These are phyloP conservation scores for Chlamydomonas sp. DNA, from an alignment of 139 green algal genomes.

Conservation along the genomic window DNA sequence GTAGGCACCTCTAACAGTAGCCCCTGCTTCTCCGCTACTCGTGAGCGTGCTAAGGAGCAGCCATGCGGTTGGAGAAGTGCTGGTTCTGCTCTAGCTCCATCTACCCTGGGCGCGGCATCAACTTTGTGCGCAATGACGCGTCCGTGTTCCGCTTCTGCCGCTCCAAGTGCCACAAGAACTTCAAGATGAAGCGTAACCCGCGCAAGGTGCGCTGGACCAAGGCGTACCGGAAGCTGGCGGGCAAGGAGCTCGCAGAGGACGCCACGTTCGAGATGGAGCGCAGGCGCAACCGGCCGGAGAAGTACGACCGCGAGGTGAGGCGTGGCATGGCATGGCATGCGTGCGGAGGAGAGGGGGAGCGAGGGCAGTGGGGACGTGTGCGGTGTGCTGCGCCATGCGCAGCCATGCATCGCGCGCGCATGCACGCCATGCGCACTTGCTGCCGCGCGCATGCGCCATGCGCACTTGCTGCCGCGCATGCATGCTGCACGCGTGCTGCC, in stretches of 20 bases:
- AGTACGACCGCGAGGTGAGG: constrained; percentile 86
- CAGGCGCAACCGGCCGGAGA: constrained; percentile 84
- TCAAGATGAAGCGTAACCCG: constrained; percentile 99
- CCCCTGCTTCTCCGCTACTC: too few relatives aligned
- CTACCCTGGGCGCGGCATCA: constrained; percentile 95
- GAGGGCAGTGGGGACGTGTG: too few relatives aligned
- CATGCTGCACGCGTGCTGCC: too few relatives aligned
- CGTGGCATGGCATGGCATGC: too few relatives aligned
- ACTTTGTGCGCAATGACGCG: constrained; percentile 93
- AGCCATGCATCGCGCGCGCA: neutral
- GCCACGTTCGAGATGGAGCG: constrained; percentile 96
- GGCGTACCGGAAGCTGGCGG: constrained; percentile 66
- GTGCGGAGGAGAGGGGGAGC: too few relatives aligned
- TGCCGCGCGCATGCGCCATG: too few relatives aligned
- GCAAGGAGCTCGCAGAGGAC: constrained; percentile 93
- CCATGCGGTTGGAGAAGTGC: constrained; percentile 97
- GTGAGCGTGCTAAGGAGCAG: too few relatives aligned
- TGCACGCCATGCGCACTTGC: neutral
- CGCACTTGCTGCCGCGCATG: too few relatives aligned
- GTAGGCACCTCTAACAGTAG: too few relatives aligned
- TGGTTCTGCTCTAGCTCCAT: constrained; percentile 97
- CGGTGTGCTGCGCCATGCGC: too few relatives aligned
- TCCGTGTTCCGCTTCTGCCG: constrained; percentile 91
- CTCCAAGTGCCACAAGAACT: constrained; percentile 98
- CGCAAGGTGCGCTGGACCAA: constrained; percentile 62